Conservation (phyloP, 148 eudicot species). For the Cornus suecica region DNA sequence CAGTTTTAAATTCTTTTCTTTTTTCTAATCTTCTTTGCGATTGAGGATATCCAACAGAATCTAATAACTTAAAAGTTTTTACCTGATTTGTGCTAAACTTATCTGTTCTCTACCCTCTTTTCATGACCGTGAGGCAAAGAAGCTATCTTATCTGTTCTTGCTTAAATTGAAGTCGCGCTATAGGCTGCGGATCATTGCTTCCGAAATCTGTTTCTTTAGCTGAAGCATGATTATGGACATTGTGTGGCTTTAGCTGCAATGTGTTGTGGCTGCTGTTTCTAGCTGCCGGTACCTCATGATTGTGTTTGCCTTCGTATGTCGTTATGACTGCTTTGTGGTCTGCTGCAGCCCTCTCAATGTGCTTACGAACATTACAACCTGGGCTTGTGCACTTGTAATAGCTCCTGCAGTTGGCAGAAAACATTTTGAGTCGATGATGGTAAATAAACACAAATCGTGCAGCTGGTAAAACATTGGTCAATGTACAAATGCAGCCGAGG, state of each 20-base stretch:
- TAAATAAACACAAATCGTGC: background rate
- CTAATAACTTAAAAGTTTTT: constrained; percentile 10
- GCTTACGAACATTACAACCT: constrained; percentile 90
- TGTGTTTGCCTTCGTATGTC: constrained; percentile 87
- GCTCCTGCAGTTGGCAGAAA: constrained; percentile 52
- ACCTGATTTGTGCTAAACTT: background rate
- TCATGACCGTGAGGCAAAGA: constrained; percentile 1
- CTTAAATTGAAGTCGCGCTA: constrained; percentile 51
- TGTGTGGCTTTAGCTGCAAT: constrained; percentile 41
- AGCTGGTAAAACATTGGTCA: background rate
- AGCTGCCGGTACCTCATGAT: constrained; percentile 79
- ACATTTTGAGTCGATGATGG: background rate
- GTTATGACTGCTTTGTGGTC: constrained; percentile 87
- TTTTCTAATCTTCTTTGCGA: background rate
- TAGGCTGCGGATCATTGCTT: constrained; percentile 46
- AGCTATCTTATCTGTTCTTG: constrained; percentile 61
- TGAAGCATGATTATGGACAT: constrained; percentile 25
- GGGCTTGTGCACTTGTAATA: constrained; percentile 78
- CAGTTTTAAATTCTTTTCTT: background rate
- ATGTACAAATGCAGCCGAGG: background rate
- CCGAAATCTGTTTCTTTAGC: constrained; percentile 27
- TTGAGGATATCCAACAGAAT: background rate
- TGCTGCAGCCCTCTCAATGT: constrained; percentile 75
- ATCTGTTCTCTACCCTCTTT: background rate
- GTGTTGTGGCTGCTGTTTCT: constrained; percentile 70